Evolutionary conservation across 495 filamentous ascomycete species (phyloP).

Genomic region (Tuber umbilicatum): DNA sequence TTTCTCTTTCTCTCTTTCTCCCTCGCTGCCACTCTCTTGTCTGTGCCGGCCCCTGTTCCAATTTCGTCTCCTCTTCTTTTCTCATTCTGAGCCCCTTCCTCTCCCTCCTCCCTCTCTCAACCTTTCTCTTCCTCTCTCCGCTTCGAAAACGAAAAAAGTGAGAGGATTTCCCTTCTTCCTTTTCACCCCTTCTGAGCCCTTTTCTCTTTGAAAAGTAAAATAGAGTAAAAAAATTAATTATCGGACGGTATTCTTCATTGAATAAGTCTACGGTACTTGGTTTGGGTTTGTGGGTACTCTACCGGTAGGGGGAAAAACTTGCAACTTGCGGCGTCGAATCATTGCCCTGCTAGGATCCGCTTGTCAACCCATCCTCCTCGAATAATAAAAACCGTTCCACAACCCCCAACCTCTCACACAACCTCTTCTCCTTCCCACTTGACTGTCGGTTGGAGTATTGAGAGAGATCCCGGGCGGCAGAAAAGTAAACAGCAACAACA

Average conservation of each 20-base stretch:
- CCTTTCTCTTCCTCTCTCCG: not conserved
- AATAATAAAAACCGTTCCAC: constrained; percentile 7
- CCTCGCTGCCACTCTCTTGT: constrained; percentile 4
- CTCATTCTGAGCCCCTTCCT: constrained; percentile 13
- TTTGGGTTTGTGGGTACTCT: constrained; percentile 13
- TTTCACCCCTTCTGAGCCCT: not conserved
- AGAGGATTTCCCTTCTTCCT: not conserved
- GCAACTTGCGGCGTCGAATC: constrained; percentile 32
- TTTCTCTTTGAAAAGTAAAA: not conserved
- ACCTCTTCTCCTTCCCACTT: constrained; percentile 32
- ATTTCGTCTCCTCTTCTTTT: constrained; percentile 1
- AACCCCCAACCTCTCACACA: constrained; percentile 8
- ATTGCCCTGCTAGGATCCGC: constrained; percentile 22
- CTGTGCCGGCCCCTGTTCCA: constrained; percentile 4
- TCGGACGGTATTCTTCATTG: constrained; percentile 16
- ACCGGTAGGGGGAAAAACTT: constrained; percentile 13
- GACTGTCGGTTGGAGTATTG: constrained; percentile 16
- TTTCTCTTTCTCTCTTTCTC: constrained; percentile 4
- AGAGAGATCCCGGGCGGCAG: not conserved
- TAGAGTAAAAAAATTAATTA: constrained; percentile 4
- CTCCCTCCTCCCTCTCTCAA: not conserved
- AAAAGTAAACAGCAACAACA: constrained; percentile 4
- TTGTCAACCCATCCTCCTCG: not conserved
- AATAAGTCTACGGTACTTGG: not conserved
- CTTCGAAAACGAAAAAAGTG: constrained; percentile 13